Base-by-base conservation (phyloP, 345 rosid genomes). In the Mallotus nudiflorus region DNA sequence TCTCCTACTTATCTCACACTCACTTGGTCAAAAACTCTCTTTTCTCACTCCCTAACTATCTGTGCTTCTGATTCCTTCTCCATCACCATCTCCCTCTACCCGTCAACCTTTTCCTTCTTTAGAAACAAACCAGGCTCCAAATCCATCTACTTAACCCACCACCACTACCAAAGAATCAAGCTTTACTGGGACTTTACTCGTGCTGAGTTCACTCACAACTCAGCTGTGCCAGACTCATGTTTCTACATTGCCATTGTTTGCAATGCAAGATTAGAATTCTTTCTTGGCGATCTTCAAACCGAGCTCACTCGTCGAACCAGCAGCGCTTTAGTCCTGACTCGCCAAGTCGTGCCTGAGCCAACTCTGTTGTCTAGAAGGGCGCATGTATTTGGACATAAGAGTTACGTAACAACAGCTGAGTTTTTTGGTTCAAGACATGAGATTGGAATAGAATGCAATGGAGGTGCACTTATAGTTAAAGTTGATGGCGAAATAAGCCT, bases 161-260 rank as follows among this genome's bases (percentile, higher is more conserved):
- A 77, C 14, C 81, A 77, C 62, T 64, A 75, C 74, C 81, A 70
- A 16, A 79, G 71, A 72, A 71, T 86, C 81, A 82, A 81, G 82
- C 84, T 86, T 9, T 73, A 86, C 33, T 84, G 90, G 88, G 88
- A 84, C 72, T 84, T 86, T 78, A 86, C 82, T 51, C 61, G 81
- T 44, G 81, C 86, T 7, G 69, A 70, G 44, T 86, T 84, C 77
- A 20, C 72, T 13, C 69, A 70, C 13, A 74, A 79, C 85, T 82
- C 88, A 0, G 90, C 88, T 0, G 88, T 84, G 77, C 90, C 88
- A 0, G 84, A 84, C 8, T 79, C 85, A 0, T 42, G 74, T 62
- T 86, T 84, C 69, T 84, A 82, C 73, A 10, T 86, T 27, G 86
- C 84, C 77, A 66, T 86, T 69, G 68, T 80, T 1, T 74, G 85